phyloP scores from a whole-genome alignment of 495 filamentous ascomycete species.

The Xylaria cubensis region DNA sequence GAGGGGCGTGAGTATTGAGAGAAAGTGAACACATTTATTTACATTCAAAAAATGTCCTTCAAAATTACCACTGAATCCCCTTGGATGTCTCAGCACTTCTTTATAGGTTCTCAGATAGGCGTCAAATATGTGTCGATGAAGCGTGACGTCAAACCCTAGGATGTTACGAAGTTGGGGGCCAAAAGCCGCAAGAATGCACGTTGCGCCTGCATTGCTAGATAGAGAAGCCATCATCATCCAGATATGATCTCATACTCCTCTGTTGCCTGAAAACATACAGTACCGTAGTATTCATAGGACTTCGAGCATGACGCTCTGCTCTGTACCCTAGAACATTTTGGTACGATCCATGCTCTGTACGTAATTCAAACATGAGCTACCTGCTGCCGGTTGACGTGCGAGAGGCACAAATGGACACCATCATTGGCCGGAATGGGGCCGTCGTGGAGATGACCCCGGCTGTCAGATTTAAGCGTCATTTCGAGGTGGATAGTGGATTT shows the following conservation, averaged over 20 bases:
- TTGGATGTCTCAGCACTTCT: neutral
- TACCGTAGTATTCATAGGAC: slow-evolving; percentile 4
- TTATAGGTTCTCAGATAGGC: neutral
- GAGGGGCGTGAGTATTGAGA: too few species aligned
- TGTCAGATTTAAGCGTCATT: slow-evolving; percentile 4
- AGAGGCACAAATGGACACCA: neutral
- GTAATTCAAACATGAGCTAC: neutral
- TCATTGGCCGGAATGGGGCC: slow-evolving; percentile 9
- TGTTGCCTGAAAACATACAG: slow-evolving; percentile 9
- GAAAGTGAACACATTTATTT: neutral
- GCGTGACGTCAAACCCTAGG: slow-evolving; percentile 1
- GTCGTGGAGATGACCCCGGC: neutral
- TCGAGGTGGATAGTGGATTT: neutral
- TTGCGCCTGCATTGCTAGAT: neutral
- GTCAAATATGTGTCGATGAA: neutral
- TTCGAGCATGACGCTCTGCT: slow-evolving; percentile 10
- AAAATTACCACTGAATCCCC: too few species aligned
- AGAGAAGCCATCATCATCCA: neutral
- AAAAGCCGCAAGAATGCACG: neutral
- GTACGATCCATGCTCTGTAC: neutral
- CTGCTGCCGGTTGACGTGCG: slow-evolving; percentile 18
- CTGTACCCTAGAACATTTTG: neutral
- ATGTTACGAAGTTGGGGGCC: neutral
- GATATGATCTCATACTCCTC: slow-evolving; percentile 16
- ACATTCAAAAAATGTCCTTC: neutral